Evolutionary conservation across 805 yeast species (phyloP).

Genomic region (Wickerhamomyces subpelliculosus): DNA sequence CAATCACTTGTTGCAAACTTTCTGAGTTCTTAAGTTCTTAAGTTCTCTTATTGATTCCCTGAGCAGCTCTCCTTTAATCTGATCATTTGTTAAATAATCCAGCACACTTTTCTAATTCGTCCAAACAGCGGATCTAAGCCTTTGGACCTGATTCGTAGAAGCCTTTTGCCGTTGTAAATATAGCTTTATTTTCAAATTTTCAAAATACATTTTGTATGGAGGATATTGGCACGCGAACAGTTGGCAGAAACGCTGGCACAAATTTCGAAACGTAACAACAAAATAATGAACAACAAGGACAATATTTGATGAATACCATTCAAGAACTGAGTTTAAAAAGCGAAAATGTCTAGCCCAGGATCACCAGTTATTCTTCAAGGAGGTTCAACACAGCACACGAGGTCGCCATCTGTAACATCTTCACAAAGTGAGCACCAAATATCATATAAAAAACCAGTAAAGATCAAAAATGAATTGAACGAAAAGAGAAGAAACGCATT

Average conservation of each 20-base stretch:
- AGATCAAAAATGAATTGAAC: slow-evolving; percentile 16
- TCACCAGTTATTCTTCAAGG: background rate
- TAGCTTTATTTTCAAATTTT: background rate
- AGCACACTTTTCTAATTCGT: too few relatives aligned
- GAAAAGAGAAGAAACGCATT: slow-evolving; percentile 32
- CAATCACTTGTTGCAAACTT: too few relatives aligned
- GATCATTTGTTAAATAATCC: background rate
- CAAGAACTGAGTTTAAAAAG: background rate
- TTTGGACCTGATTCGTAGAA: too few relatives aligned
- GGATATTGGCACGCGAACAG: background rate
- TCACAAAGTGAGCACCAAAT: slow-evolving; percentile 5
- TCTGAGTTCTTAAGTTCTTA: too few relatives aligned
- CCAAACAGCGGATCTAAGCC: too few relatives aligned
- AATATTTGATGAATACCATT: background rate
- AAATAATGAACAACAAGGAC: background rate
- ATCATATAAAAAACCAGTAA: slow-evolving; percentile 20
- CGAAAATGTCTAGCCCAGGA: background rate
- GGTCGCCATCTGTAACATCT: background rate
- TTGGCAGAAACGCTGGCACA: background rate
- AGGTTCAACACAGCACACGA: background rate
- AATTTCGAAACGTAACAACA: background rate
- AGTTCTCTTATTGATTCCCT: too few relatives aligned
- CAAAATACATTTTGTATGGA: too few relatives aligned
- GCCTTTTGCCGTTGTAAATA: background rate
- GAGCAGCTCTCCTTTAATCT: background rate